phyloP scores from a whole-genome alignment of 805 yeast species.

The Wickerhamomyces xylosicus region DNA sequence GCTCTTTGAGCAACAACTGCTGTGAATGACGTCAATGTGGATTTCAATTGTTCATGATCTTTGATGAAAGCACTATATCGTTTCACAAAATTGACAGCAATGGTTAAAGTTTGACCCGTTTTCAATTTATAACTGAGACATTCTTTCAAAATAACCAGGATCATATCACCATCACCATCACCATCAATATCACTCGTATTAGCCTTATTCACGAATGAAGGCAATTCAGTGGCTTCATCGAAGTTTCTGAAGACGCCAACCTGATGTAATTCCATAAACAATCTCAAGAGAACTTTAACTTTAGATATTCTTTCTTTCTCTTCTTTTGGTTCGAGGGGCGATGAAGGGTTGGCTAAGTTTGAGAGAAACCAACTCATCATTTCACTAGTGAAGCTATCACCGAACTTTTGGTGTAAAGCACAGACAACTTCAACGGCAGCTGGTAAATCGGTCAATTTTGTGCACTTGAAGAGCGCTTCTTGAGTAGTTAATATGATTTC shows the following conservation, averaged over 20 bases:
- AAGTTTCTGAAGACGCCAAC: conserved; percentile 44
- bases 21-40: conserved; percentile 31
- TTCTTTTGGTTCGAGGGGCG: conserved; percentile 28
- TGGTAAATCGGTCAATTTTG: conserved; percentile 43
- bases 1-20: conserved; percentile 31
- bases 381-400: conserved; percentile 37
- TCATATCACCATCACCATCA: conserved; percentile 25
- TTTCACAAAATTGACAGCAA: conserved; percentile 40
- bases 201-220: too few species aligned
- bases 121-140: conserved; percentile 30
- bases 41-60: conserved; percentile 18
- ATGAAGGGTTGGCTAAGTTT: conserved; percentile 26
- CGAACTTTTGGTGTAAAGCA: conserved; percentile 70
- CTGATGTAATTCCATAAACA: conserved; percentile 47
- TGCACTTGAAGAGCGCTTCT: conserved; percentile 44
- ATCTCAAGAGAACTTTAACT: conserved; percentile 36
- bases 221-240: too few species aligned
- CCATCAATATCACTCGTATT: too few species aligned
- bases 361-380: conserved; percentile 32
- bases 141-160: conserved; percentile 35
- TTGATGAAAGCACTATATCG: conserved; percentile 28
- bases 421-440: conserved; percentile 62
- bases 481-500: conserved; percentile 55
- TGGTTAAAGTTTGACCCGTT: conserved; percentile 22
- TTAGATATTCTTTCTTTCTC: conserved; percentile 28